Evolutionary conservation across 768 basidiomycete genomes (phyloP).

Genomic region (Rhizopogon roseolus): DNA sequence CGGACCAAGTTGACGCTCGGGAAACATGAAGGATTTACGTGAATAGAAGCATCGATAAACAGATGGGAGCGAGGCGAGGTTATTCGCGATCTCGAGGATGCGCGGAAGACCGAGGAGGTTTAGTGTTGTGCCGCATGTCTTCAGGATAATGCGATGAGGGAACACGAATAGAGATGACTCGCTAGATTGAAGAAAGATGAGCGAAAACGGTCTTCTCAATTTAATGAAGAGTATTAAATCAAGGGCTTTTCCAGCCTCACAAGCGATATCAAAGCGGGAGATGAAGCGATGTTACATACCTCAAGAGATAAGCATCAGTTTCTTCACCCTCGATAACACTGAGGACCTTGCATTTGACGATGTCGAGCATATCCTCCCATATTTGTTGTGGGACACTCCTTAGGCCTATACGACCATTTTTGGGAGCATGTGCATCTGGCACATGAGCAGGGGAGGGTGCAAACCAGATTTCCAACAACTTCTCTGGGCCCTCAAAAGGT

Average conservation of each 20-base stretch:
- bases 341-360: constrained; percentile 95
- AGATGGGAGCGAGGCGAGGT: constrained; percentile 55
- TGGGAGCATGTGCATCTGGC: constrained; percentile 35
- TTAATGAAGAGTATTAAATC: background rate
- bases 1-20: constrained; percentile 89
- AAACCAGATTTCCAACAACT: constrained; percentile 97
- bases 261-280: constrained; percentile 1
- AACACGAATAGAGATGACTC: constrained; percentile 97
- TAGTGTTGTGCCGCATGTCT: constrained; percentile 98
- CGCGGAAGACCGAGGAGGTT: constrained; percentile 93
- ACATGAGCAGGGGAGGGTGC: constrained; percentile 67
- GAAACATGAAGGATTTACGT: constrained; percentile 99
- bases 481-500: constrained; percentile 92
- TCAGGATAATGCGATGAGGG: constrained; percentile 93
- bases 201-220: constrained; percentile 3
- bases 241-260: background rate
- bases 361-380: constrained; percentile 97
- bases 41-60: constrained; percentile 97
- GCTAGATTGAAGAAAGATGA: constrained; percentile 39
- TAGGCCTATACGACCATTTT: constrained; percentile 59
- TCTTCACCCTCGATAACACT: constrained; percentile 86
- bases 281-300: constrained; percentile 45
- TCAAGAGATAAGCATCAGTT: constrained; percentile 92
- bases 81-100: constrained; percentile 88
- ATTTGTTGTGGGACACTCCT: constrained; percentile 66